Percentiles rank a stretch among this genome's conserved stretches.
These are phyloP conservation scores for Citrus medica DNA, from an alignment of 345 rosid species.

Conservation along the genomic window DNA sequence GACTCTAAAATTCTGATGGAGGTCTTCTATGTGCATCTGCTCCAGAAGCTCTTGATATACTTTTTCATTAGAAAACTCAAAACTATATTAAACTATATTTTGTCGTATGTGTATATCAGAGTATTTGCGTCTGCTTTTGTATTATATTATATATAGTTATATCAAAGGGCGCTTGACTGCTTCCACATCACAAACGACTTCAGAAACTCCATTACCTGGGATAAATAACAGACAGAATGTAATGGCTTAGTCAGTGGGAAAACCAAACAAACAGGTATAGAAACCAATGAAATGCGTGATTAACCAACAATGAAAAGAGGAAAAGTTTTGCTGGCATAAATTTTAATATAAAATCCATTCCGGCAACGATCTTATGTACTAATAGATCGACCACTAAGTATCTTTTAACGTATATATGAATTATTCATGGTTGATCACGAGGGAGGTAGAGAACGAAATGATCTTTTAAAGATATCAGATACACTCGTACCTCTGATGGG, in stretches of 20 bases:
- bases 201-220: constrained; percentile 90
- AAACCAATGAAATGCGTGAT: background rate
- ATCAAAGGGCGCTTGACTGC: constrained; percentile 42
- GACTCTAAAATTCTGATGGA: background rate
- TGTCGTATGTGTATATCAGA: constrained; percentile 9
- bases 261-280: background rate
- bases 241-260: background rate
- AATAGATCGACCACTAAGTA: background rate
- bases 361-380: background rate
- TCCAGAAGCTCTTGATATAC: constrained; percentile 21
- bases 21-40: constrained; percentile 19
- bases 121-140: constrained; percentile 7
- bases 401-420: background rate
- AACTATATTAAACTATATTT: constrained; percentile 13
- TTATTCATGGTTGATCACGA: background rate
- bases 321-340: too few relatives aligned
- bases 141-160: background rate
- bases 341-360: too few relatives aligned
- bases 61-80: constrained; percentile 5
- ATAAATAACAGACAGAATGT: background rate
- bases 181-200: constrained; percentile 68
- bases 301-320: background rate
- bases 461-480: background rate
- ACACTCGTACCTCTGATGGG: constrained; percentile 68
- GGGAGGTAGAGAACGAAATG: background rate